Evolutionary conservation across 2,329 filamentous ascomycete genomes (phyloP), one percentile per base, ranked within the genome.

Genomic region (Epichloe sp.): DNA sequence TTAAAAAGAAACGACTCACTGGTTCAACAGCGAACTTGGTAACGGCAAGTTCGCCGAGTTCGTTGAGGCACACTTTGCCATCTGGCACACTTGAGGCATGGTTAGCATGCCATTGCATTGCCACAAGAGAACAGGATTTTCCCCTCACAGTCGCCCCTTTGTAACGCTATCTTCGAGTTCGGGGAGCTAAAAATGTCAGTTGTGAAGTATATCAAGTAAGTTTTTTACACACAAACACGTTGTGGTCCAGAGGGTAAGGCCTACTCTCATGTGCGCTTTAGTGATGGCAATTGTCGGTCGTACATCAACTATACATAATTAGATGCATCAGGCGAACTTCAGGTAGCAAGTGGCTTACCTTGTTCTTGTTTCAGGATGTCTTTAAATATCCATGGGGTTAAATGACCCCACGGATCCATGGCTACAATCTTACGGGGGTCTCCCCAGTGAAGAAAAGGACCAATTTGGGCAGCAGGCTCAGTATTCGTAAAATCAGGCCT

Each of bases 21-120:
- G 93, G 93, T 67, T 98, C 93, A 19, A 96, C 93, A 3, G 93
- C 93, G 56, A 97, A 88, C 66, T 98, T 98, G 46, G 93, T 97
- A 5, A 97, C 93, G 35, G 86, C 86, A 38, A 97, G 75, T 65
- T 97, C 93, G 51, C 93, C 93, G 3, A 72, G 70, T n/a, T 81
- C 76, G 62, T 95, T 95, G 49, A 97, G 67, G 62, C 89, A 91
- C 44, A 97, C 88, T 63, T 90, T 93, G 48, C 93, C 91, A 65
- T 98, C 93, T 0, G 77, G 78, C 3, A 79, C 66, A 51, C 76
- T 78, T 42, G 12, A 2, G n/a, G 4, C 12, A 19, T 37, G 34
- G 48, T 56, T 4, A 47, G 50, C n/a, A 37, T 23, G 36, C 21
- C 3, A 17, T 19, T 14, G 1, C n/a, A n/a, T n/a, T 11, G 37